Evolutionary conservation across 108 stramenopile species (phyloP).

Genomic region (Epipyxis sp.): DNA sequence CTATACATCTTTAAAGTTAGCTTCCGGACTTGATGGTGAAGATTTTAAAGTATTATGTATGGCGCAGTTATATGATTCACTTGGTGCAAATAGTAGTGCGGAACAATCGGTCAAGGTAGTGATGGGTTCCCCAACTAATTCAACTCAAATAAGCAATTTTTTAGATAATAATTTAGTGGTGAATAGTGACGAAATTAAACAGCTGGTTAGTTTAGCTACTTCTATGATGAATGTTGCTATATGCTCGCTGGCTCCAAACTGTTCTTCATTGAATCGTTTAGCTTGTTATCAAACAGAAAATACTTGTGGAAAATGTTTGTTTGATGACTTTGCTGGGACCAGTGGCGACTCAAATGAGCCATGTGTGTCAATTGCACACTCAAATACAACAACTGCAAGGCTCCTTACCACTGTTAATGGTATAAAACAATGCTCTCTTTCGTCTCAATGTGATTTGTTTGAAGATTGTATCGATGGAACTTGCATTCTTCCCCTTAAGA

Average conservation of each 20-base stretch:
- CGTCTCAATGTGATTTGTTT: background rate
- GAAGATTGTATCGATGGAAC: background rate
- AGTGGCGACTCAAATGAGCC: background rate
- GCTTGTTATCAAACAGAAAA: background rate
- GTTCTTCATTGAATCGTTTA: conserved; percentile 15
- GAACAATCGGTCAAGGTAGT: no score
- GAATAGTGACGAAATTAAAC: background rate
- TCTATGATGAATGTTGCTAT: background rate
- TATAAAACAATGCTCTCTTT: background rate
- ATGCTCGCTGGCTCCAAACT: conserved; percentile 5
- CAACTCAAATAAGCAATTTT: no score
- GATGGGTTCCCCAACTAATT: no score
- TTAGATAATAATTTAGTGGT: no score
- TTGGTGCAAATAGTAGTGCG: no score
- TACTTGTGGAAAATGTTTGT: conserved; percentile 6
- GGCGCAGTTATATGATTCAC: no score
- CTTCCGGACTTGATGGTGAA: no score
- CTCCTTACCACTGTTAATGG: background rate
- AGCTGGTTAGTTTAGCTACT: background rate
- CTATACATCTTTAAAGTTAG: no score
- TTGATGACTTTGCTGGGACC: background rate
- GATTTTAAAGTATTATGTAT: no score
- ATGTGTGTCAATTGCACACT: background rate
- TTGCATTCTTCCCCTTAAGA: background rate
- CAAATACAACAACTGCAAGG: background rate